Evolutionary conservation across 2,329 filamentous ascomycete genomes (phyloP).

Genomic region (Endothia cerciana): DNA sequence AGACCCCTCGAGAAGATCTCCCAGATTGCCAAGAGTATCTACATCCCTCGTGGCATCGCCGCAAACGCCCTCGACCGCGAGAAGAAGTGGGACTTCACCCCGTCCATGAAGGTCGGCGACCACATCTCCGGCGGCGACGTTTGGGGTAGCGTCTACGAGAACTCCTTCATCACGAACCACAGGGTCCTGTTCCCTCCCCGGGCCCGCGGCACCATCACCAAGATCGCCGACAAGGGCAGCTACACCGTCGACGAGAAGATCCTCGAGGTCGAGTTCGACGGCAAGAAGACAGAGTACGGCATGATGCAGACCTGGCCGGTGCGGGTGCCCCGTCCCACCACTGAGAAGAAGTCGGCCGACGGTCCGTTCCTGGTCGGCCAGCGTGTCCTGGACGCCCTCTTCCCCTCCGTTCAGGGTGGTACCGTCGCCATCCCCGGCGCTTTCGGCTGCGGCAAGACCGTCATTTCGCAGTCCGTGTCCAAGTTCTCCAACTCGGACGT

Average conservation of each 20-base stretch:
- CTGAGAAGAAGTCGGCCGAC: constrained; percentile 87
- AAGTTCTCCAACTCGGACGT: constrained; percentile 99
- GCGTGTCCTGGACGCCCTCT: constrained; percentile 92
- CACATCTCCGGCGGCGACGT: constrained; percentile 96
- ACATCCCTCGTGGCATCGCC: constrained; percentile 93
- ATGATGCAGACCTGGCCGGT: constrained; percentile 99
- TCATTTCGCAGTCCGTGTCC: constrained; percentile 97
- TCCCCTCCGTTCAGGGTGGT: constrained; percentile 94
- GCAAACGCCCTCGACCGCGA: constrained; percentile 85
- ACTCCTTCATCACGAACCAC: constrained; percentile 91
- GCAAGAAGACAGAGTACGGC: constrained; percentile 88
- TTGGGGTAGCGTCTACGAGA: constrained; percentile 93
- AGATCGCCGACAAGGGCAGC: constrained; percentile 84
- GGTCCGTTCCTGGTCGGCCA: constrained; percentile 95
- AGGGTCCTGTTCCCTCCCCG: constrained; percentile 90
- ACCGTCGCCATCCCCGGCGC: constrained; percentile 98
- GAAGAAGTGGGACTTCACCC: constrained; percentile 97
- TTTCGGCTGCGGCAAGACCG: constrained; percentile 98
- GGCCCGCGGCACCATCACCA: constrained; percentile 88
- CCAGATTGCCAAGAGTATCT: constrained; percentile 80
- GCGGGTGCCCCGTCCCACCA: constrained; percentile 88
- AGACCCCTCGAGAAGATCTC: constrained; percentile 88
- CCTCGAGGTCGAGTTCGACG: constrained; percentile 95
- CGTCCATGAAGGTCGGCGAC: constrained; percentile 89
- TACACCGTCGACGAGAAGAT: constrained; percentile 96